Evolutionary conservation across 441 rosid species (phyloP).

Genomic region (Metrosideros polymorpha): DNA sequence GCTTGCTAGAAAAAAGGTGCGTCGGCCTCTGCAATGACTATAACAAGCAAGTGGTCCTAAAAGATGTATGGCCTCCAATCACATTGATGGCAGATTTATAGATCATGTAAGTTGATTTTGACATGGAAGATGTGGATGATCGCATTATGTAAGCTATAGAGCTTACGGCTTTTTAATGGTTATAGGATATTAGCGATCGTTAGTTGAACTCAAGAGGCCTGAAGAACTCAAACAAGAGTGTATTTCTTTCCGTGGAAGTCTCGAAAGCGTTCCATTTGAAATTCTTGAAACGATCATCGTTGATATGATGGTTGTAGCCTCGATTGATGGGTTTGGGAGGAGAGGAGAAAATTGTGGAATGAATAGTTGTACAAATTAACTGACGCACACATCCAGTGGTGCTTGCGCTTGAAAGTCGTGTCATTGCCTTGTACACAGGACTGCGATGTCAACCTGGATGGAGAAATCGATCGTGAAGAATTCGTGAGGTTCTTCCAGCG

Average conservation of each 20-base stretch:
- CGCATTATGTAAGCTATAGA: too few relatives aligned
- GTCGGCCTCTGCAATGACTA: too few relatives aligned
- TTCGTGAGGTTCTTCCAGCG: conserved; percentile 48
- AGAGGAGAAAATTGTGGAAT: not conserved
- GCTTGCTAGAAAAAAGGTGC: too few relatives aligned
- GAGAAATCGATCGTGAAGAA: conserved; percentile 59
- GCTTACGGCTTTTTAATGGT: too few relatives aligned
- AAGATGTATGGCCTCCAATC: too few relatives aligned
- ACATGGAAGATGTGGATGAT: too few relatives aligned
- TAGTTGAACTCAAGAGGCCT: not conserved
- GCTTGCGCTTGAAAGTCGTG: not conserved
- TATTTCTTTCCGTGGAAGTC: not conserved
- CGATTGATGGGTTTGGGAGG: not conserved
- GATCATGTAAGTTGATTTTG: too few relatives aligned
- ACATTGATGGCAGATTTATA: too few relatives aligned
- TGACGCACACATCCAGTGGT: not conserved
- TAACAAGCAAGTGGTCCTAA: too few relatives aligned
- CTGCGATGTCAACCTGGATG: conserved; percentile 61
- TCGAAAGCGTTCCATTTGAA: not conserved
- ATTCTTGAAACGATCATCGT: not conserved
- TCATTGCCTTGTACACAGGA: conserved; percentile 19
- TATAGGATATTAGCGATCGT: too few relatives aligned
- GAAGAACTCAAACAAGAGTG: not conserved
- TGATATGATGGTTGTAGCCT: not conserved
- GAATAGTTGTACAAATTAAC: not conserved